Conservation (phyloP, 805 yeast species). For the Yamadazyma insecticola region DNA sequence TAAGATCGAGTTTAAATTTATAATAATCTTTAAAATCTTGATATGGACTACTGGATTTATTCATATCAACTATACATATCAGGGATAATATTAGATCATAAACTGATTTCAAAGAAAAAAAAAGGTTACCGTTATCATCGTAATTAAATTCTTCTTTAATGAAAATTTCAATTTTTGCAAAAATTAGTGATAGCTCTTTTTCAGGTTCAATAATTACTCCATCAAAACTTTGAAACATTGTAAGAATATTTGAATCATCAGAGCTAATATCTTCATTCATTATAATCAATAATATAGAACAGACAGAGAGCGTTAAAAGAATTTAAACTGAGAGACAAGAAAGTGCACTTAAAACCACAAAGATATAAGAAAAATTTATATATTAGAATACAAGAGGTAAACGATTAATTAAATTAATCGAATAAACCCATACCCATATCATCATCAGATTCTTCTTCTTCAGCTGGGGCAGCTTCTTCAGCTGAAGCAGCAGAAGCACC, state of each 20-base stretch:
- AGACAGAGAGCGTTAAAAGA: too few relatives aligned
- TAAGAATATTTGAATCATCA: slow-evolving; percentile 10
- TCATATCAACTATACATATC: slow-evolving; percentile 7
- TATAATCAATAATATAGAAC: too few relatives aligned
- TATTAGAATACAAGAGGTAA: slow-evolving; percentile 7
- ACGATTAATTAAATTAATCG: slow-evolving; percentile 57
- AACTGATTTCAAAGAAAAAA: slow-evolving; percentile 3
- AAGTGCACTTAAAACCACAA: not conserved
- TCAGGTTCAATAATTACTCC: slow-evolving; percentile 6
- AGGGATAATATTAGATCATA: slow-evolving; percentile 8
- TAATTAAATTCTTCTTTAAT: slow-evolving; percentile 8
- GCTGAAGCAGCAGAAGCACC: slow-evolving; percentile 54
- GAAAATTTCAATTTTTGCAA: slow-evolving; percentile 12
- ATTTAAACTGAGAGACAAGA: too few relatives aligned
- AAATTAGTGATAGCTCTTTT: slow-evolving; percentile 13
- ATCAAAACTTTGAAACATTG: slow-evolving; percentile 8
- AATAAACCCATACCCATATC: slow-evolving; percentile 99
- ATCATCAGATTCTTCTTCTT: slow-evolving; percentile 71
- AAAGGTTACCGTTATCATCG: slow-evolving; percentile 1
- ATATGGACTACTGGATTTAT: slow-evolving; percentile 1
- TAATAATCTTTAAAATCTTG: slow-evolving; percentile 9
- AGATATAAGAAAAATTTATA: not conserved
- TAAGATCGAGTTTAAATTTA: not conserved
- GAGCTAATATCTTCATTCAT: slow-evolving; percentile 7
- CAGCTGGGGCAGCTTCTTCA: slow-evolving; percentile 69